Evolutionary conservation across 768 basidiomycete genomes (phyloP).

Genomic region (Lactarius vividus): DNA sequence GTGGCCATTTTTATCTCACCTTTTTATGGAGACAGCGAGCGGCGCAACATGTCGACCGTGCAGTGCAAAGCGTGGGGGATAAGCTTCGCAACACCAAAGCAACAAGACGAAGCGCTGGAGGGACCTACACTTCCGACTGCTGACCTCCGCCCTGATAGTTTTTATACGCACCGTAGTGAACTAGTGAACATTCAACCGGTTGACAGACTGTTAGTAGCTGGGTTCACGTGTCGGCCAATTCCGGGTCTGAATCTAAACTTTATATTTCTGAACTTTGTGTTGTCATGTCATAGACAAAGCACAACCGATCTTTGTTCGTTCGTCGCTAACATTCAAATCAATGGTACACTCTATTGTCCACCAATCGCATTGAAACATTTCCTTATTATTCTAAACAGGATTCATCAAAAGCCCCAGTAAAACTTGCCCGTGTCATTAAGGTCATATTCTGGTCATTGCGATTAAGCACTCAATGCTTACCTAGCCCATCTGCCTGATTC

Average conservation of each 20-base stretch:
- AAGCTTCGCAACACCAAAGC: slow-evolving; percentile 12
- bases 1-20: neutral
- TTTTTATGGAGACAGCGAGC: slow-evolving; percentile 5
- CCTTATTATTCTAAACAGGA: slow-evolving; percentile 49
- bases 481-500: slow-evolving; percentile 25
- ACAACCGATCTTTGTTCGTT: neutral
- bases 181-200: neutral
- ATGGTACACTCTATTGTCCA: slow-evolving; percentile 31
- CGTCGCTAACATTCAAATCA: slow-evolving; percentile 25
- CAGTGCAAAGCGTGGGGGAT: slow-evolving; percentile 11
- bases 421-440: slow-evolving; percentile 98
- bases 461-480: neutral
- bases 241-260: slow-evolving; percentile 18
- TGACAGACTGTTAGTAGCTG: too few relatives aligned
- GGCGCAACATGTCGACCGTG: slow-evolving; percentile 17
- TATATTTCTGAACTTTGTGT: slow-evolving; percentile 20
- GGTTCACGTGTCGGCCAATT: neutral
- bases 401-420: slow-evolving; percentile 88
- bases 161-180: neutral
- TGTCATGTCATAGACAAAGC: neutral
- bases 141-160: neutral
- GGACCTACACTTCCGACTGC: neutral
- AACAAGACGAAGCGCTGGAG: neutral
- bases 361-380: neutral
- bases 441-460: slow-evolving; percentile 40